Evolutionary conservation across 2,329 filamentous ascomycete species (phyloP).

Genomic region (Nigrospora sphaerica): DNA sequence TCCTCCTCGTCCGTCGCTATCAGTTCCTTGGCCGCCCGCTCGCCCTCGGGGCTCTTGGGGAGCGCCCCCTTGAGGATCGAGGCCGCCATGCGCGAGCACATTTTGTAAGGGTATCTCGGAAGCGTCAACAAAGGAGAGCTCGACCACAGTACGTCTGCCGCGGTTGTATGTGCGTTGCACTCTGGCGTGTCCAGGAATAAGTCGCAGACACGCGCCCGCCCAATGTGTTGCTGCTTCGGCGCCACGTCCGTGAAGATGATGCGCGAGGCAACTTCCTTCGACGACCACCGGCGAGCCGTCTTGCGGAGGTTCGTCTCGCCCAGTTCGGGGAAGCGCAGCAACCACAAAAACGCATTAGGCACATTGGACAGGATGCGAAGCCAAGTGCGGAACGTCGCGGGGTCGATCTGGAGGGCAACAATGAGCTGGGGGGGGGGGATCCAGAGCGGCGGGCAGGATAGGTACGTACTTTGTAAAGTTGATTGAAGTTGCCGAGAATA

Average conservation of each 20-base stretch:
- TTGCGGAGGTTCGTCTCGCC: conserved; percentile 79
- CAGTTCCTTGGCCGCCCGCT: conserved; percentile 62
- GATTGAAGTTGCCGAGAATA: conserved; percentile 97
- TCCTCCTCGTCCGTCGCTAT: conserved; percentile 72
- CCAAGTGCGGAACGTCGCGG: conserved; percentile 93
- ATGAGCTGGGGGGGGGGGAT: conserved; percentile 8
- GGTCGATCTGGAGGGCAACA: conserved; percentile 66
- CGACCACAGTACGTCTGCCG: conserved; percentile 93
- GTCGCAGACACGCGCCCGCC: conserved; percentile 84
- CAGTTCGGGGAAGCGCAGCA: conserved; percentile 91
- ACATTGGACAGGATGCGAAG: conserved; percentile 79
- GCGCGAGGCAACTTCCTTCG: conserved; percentile 73
- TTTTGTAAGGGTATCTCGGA: conserved; percentile 91
- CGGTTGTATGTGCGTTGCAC: conserved; percentile 96
- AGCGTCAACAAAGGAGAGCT: conserved; percentile 88
- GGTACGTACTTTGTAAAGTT: conserved; percentile 81
- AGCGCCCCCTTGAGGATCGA: conserved; percentile 88
- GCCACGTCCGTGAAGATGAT: conserved; percentile 96
- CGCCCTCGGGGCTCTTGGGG: conserved; percentile 63
- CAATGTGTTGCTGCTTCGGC: conserved; percentile 89
- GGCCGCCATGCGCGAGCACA: conserved; percentile 97
- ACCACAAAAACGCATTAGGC: conserved; percentile 87
- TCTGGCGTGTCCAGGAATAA: conserved; percentile 95
- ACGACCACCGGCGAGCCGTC: conserved; percentile 79
- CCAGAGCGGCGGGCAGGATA: background rate